Conservation (phyloP, 441 rosid species). For the Pelargonium myrrhifolium region DNA sequence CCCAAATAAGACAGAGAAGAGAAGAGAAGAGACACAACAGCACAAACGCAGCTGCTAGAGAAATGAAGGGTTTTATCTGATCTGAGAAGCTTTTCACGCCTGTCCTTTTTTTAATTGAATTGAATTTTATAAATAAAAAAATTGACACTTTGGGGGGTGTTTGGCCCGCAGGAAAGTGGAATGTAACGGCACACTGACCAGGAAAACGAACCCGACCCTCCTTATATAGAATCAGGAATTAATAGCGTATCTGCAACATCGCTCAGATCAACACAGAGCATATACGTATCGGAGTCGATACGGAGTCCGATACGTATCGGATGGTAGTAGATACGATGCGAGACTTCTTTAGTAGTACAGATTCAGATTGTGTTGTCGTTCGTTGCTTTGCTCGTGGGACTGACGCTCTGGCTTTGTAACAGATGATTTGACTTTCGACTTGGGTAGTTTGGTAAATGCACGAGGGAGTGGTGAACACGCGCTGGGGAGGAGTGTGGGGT, state of each 20-base stretch:
- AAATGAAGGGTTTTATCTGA: conserved; percentile 35
- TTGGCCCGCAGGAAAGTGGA: conserved; percentile 33
- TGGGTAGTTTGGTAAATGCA: background rate
- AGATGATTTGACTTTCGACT: too few relatives aligned
- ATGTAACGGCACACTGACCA: conserved; percentile 28
- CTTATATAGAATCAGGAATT: background rate
- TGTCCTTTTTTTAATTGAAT: too few relatives aligned
- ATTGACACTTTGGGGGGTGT: conserved; percentile 16
- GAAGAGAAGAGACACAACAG: conserved; percentile 10
- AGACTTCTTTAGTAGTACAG: background rate
- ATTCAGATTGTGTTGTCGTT: background rate
- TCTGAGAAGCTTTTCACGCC: conserved; percentile 40
- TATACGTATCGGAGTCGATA: background rate
- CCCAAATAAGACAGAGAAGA: background rate
- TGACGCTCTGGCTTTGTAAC: background rate
- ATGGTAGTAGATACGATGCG: background rate
- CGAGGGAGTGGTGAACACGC: background rate
- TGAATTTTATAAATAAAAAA: too few relatives aligned
- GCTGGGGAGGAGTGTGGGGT: background rate
- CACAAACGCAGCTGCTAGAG: conserved; percentile 21
- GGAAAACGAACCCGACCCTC: background rate
- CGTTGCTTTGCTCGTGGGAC: background rate
- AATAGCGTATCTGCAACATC: background rate
- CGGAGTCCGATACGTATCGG: background rate
- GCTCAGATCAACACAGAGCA: background rate